Percentiles rank a stretch among this genome's conserved stretches.
Evolutionary conservation across 2,329 filamentous ascomycete species (phyloP).

Genomic region (Paraconiothyrium sp.): DNA sequence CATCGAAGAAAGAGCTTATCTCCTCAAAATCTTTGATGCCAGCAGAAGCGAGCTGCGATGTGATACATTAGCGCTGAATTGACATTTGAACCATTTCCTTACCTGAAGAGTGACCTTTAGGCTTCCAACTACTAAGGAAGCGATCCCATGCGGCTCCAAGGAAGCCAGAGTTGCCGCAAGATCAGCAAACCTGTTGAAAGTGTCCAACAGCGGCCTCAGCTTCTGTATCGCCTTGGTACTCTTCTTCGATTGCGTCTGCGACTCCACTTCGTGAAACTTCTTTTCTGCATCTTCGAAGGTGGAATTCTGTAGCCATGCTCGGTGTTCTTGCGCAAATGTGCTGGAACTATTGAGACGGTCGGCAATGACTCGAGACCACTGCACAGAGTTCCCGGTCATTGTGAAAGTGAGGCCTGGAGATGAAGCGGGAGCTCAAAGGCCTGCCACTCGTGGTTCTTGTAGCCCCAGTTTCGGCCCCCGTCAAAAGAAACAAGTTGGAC

Average conservation of each 20-base stretch:
- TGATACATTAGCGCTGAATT: not conserved
- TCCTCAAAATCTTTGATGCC: not conserved
- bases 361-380: constrained; percentile 3
- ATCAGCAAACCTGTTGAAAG: not conserved
- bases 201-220: not conserved
- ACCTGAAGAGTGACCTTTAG: not conserved
- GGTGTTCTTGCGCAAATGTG: not conserved
- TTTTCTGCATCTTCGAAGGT: not conserved
- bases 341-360: not conserved
- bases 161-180: not conserved
- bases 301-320: not conserved
- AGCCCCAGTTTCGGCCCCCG: not conserved
- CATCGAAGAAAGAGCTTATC: constrained; percentile 1
- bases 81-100: not conserved
- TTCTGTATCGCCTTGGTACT: not conserved
- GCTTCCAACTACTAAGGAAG: not conserved
- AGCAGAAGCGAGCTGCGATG: not conserved
- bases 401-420: not conserved
- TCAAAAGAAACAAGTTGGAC: not conserved
- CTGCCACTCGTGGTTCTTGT: not conserved
- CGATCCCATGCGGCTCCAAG: not conserved
- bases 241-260: not conserved
- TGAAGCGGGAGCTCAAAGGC: not conserved
- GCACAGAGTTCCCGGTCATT: not conserved
- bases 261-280: not conserved